These are phyloP conservation scores for Silene noctiflora DNA, from an alignment of 179 eudicot genomes.

Conservation along the genomic window DNA sequence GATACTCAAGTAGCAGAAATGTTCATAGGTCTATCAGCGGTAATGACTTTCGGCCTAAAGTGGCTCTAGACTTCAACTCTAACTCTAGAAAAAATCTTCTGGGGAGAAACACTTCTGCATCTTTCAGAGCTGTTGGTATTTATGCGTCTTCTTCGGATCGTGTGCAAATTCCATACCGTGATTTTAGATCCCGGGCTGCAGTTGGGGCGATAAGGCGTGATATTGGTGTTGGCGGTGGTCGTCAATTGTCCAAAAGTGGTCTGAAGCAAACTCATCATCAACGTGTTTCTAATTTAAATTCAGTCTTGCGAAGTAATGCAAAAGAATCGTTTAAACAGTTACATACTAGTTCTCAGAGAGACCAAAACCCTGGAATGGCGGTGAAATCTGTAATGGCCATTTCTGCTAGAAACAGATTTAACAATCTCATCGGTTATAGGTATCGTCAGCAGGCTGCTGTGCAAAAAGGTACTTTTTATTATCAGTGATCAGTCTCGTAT, in stretches of 20 bases:
- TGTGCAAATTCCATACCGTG: constrained; percentile 82
- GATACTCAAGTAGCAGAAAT: constrained; percentile 34
- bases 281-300: constrained; percentile 37
- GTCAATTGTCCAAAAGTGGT: constrained; percentile 49
- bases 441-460: constrained; percentile 51
- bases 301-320: constrained; percentile 40
- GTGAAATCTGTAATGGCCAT: constrained; percentile 33
- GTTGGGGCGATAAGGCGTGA: constrained; percentile 84
- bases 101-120: constrained; percentile 37
- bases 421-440: constrained; percentile 46
- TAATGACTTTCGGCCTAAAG: constrained; percentile 41
- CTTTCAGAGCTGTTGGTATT: constrained; percentile 61
- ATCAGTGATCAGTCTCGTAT: neutral
- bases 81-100: constrained; percentile 32
- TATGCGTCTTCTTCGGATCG: constrained; percentile 93
- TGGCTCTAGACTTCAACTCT: constrained; percentile 31
- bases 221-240: constrained; percentile 82
- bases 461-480: constrained; percentile 57
- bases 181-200: constrained; percentile 57
- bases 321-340: constrained; percentile 37
- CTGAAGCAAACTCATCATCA: constrained; percentile 46
- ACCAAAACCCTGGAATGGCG: constrained; percentile 40
- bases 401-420: constrained; percentile 36
- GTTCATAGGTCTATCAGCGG: constrained; percentile 34
- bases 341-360: constrained; percentile 38